Conservation (phyloP, 495 filamentous ascomycete species). For the Usnea hakonensis region DNA sequence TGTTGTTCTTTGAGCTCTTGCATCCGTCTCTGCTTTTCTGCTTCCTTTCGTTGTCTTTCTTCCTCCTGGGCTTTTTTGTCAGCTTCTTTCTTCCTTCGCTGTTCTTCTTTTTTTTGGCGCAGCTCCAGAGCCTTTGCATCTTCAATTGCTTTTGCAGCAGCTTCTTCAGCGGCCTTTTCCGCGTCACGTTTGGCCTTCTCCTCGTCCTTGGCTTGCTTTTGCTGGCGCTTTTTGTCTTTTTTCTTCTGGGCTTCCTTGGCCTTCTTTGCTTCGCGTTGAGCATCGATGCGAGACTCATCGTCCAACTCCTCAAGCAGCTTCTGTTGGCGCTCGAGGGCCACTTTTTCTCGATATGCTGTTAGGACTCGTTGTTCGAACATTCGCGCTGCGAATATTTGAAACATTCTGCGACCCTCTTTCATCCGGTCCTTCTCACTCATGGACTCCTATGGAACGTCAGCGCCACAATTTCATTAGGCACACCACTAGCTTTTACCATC, state of each 20-base stretch:
- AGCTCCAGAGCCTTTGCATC: constrained; percentile 75
- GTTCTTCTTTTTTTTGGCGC: constrained; percentile 73
- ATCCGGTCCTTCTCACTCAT: constrained; percentile 98
- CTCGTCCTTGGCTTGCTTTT: constrained; percentile 81
- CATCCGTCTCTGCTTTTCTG: constrained; percentile 65
- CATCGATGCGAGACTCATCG: constrained; percentile 66
- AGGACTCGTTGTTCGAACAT: constrained; percentile 99
- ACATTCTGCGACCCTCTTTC: constrained; percentile 98
- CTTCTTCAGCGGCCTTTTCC: constrained; percentile 87
- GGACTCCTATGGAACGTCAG: constrained; percentile 57
- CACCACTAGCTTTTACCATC: constrained; percentile 47
- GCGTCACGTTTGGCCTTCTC: constrained; percentile 80
- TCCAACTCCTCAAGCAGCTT: constrained; percentile 87
- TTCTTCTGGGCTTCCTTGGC: constrained; percentile 86
- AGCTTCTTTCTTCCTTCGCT: constrained; percentile 84
- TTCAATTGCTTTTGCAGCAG: constrained; percentile 64
- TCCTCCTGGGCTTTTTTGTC: constrained; percentile 86
- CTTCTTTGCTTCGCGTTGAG: constrained; percentile 82
- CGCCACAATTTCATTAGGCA: constrained; percentile 28
- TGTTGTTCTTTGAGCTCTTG: constrained; percentile 80
- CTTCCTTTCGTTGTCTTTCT: constrained; percentile 70
- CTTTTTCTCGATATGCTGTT: constrained; percentile 94
- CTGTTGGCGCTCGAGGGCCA: constrained; percentile 81
- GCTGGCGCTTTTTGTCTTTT: constrained; percentile 79
- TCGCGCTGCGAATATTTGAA: constrained; percentile 96